A percentile compares a stretch with the other conserved stretches of the same genome.
Evolutionary conservation across 2,329 filamentous ascomycete genomes (phyloP).

Genomic region (Onygenales sp.): DNA sequence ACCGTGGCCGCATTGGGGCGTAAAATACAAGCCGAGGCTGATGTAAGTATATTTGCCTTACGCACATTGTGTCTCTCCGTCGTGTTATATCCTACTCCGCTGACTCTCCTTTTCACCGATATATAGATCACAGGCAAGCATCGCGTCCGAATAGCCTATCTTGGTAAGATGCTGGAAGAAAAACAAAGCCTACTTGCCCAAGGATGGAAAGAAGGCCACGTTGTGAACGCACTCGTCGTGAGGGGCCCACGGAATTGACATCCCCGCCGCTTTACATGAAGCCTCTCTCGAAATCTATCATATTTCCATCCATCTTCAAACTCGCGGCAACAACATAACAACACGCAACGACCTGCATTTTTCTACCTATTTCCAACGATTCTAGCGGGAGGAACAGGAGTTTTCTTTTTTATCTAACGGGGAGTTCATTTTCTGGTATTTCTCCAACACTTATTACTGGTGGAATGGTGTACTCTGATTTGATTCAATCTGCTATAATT

Average conservation of each 20-base stretch:
- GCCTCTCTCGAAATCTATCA: no score
- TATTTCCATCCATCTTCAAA: no score
- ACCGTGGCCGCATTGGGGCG: constrained; percentile 54
- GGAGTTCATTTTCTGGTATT: no score
- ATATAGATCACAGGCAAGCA: constrained; percentile 48
- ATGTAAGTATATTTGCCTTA: constrained; percentile 40
- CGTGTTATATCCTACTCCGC: background rate
- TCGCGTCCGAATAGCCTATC: constrained; percentile 63
- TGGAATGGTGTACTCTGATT: no score
- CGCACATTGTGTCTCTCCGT: constrained; percentile 4
- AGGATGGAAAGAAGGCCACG: constrained; percentile 65
- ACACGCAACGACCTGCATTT: no score
- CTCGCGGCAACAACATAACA: no score
- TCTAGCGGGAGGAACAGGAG: no score
- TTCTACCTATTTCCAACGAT: no score
- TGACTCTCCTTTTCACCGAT: background rate
- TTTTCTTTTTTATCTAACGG: no score
- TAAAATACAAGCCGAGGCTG: constrained; percentile 54
- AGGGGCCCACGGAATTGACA: constrained; percentile 6
- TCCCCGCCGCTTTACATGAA: background rate
- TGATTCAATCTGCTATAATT: no score
- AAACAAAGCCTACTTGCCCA: constrained; percentile 54
- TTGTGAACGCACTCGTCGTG: constrained; percentile 64
- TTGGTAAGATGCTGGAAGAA: constrained; percentile 71
- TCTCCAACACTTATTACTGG: no score